These are phyloP conservation scores for Poa pratensis DNA, from an alignment of 176 grass and related monocot species.

Conservation along the genomic window DNA sequence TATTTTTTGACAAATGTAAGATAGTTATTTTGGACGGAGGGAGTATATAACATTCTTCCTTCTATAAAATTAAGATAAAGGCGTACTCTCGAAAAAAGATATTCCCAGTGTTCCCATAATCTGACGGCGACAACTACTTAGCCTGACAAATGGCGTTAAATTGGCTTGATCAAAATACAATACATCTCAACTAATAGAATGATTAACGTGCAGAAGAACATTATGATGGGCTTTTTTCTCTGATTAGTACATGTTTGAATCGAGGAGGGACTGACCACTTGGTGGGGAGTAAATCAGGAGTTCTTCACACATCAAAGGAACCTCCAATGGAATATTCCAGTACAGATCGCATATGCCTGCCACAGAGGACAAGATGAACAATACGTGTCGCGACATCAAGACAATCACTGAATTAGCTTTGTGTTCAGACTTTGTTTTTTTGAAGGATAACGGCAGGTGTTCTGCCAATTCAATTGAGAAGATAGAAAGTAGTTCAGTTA, in stretches of 20 bases:
- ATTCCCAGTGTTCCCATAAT: too few relatives aligned
- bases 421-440: conserved; percentile 6
- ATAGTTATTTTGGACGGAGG: too few relatives aligned
- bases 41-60: too few relatives aligned
- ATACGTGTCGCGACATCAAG: conserved; percentile 25
- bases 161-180: not conserved
- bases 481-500: too few relatives aligned
- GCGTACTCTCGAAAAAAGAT: too few relatives aligned
- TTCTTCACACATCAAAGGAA: not conserved
- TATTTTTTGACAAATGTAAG: too few relatives aligned
- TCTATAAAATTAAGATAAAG: too few relatives aligned
- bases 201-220: not conserved
- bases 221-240: not conserved
- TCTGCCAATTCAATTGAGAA: too few relatives aligned
- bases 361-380: not conserved
- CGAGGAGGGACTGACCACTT: conserved; percentile 2
- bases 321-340: conserved; percentile 24
- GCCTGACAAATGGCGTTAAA: not conserved
- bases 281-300: not conserved
- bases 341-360: conserved; percentile 12
- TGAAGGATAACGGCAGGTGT: too few relatives aligned
- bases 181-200: not conserved
- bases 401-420: not conserved
- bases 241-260: conserved; percentile 7
- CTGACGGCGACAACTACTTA: not conserved